These are phyloP conservation scores for Angomonas deanei DNA, from an alignment of 208 protist species.

Conservation along the genomic window DNA sequence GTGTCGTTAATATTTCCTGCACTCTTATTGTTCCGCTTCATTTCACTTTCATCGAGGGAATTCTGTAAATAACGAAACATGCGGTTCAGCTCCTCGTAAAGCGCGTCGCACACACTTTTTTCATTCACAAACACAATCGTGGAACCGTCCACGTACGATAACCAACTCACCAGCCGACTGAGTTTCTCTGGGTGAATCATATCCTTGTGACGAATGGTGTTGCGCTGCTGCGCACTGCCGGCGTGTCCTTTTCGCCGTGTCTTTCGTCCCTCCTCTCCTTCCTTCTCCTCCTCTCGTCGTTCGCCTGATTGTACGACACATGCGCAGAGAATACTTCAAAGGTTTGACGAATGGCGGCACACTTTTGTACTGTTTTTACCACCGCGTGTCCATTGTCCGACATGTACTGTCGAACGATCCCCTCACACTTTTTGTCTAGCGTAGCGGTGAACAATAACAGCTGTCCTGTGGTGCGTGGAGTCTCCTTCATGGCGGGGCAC, in stretches of 20 bases:
- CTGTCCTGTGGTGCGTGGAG: conserved; percentile 23
- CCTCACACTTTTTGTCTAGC: conserved; percentile 62
- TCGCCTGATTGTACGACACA: background rate
- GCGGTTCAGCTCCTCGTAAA: conserved; percentile 54
- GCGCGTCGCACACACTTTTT: conserved; percentile 59
- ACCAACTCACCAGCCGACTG: conserved; percentile 58
- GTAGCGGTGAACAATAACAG: conserved; percentile 97
- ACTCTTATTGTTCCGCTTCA: conserved; percentile 20
- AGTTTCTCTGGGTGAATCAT: conserved; percentile 71
- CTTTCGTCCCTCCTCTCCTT: background rate
- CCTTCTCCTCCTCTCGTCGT: background rate
- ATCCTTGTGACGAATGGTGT: conserved; percentile 7
- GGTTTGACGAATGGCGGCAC: conserved; percentile 56
- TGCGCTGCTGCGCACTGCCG: background rate
- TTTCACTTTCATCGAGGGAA: conserved; percentile 29
- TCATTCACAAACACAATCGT: conserved; percentile 82
- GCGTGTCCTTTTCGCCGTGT: conserved; percentile 5
- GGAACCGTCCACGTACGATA: conserved; percentile 42
- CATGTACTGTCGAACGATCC: conserved; percentile 59
- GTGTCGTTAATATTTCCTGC: background rate
- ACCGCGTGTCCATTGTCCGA: conserved; percentile 48
- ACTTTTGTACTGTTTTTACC: conserved; percentile 60
- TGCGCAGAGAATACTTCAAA: conserved; percentile 54
- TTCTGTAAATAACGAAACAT: conserved; percentile 43
- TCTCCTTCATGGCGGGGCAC: conserved; percentile 29